Evolutionary conservation across 371 early-diverging fungal genomes (phyloP), one percentile per base, ranked within the genome.

Genomic region (Smittium mucronatum): DNA sequence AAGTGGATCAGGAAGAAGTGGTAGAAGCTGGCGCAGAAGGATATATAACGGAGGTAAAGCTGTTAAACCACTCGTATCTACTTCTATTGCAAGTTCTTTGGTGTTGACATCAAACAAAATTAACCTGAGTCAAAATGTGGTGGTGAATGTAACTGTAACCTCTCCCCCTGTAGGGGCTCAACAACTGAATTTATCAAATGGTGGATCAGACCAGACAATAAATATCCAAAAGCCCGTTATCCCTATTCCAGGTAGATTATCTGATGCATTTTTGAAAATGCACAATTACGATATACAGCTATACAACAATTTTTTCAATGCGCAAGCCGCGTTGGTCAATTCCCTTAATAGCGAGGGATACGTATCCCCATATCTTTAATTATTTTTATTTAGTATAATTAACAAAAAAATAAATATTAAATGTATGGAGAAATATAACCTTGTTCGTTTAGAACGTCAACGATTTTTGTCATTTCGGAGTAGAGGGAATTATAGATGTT

Each of bases 291-390:
- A 75, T 30, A 57, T 58, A 1, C 58, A 28, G 26, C 29, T 33
- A 15, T 61, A 61, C 63, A 61, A 61, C 63, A 73, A 67, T 1
- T 72, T 78, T 26, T 71, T 64, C 30, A 58, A 67, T 31, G 58
- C 75, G 15, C 68, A 78, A 29, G 66, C 59, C 2, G 75, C 74
- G 17, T 65, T 78, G 69, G 70, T 78, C 59, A 75, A 78, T 58
- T 58, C 65, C 60, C 73, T 78, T n/a, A 78, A 78, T 71, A 78
- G 77, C 70, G 74, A 78, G 69, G 73, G 75, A 0, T 78, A 78
- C 47, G 69, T 70, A 11, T 78, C 78, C 29, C 78, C 78, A 2
- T 78, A 78, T 66, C 63, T 61, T 61, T 61, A 61, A n/a, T 47
- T 21, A 47, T 47, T 11, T 47, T 47, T n/a, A n/a, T n/a, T n/a